Percentiles rank a stretch among this genome's conserved stretches.
These are phyloP conservation scores for Aphanomyces stellatus DNA, from an alignment of 352 stramenopile genomes.

Conservation along the genomic window DNA sequence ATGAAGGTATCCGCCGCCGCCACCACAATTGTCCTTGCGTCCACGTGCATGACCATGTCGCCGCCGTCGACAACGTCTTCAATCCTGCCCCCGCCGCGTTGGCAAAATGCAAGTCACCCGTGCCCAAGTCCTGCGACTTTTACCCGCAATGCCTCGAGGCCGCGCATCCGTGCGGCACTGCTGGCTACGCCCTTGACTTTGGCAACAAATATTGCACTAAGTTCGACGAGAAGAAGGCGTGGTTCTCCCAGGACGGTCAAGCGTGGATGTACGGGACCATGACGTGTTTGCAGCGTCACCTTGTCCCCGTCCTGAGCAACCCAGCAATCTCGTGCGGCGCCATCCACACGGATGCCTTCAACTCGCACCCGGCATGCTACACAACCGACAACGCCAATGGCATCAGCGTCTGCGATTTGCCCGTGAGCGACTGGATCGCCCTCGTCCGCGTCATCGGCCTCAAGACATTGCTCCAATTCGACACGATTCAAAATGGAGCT, in stretches of 20 bases:
- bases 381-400: constrained; percentile 14
- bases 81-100: constrained; percentile 14
- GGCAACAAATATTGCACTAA: constrained; percentile 26
- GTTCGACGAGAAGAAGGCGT: constrained; percentile 21
- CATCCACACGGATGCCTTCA: constrained; percentile 28
- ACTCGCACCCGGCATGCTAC: constrained; percentile 31
- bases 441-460: constrained; percentile 27
- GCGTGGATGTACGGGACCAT: constrained; percentile 29
- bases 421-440: constrained; percentile 23
- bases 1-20: neutral
- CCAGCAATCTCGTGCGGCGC: constrained; percentile 13
- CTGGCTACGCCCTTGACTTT: constrained; percentile 26
- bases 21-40: neutral
- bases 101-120: constrained; percentile 20
- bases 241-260: constrained; percentile 25
- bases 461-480: constrained; percentile 24
- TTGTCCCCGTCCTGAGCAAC: constrained; percentile 22
- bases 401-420: constrained; percentile 26
- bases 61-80: neutral
- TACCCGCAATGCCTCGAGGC: constrained; percentile 26
- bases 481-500: constrained; percentile 25
- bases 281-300: constrained; percentile 25
- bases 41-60: neutral
- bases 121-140: constrained; percentile 28
- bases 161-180: constrained; percentile 22